phyloP scores from a whole-genome alignment of 176 grass and related monocot genomes.

The Canna indica region DNA sequence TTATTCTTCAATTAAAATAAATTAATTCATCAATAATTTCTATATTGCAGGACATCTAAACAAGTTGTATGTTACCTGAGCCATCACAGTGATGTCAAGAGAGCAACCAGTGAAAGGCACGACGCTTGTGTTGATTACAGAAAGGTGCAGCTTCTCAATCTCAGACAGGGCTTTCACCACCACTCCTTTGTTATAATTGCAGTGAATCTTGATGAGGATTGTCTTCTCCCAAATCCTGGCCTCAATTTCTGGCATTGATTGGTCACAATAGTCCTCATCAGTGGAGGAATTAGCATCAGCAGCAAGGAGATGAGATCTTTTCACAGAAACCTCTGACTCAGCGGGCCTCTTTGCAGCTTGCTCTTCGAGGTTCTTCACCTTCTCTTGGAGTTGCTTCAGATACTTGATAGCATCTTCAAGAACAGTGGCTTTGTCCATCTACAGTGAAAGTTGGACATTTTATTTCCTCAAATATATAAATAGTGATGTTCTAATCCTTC shows the following conservation, averaged over 20 bases:
- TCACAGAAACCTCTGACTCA: conserved; percentile 66
- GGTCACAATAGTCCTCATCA: conserved; percentile 19
- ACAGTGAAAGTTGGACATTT: neutral
- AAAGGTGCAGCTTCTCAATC: conserved; percentile 53
- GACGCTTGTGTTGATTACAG: conserved; percentile 75
- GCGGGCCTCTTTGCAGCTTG: conserved; percentile 42
- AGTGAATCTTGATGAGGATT: conserved; percentile 80
- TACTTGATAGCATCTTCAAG: conserved; percentile 91
- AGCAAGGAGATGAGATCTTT: conserved; percentile 54
- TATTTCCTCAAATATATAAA: no score
- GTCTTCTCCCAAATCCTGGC: conserved; percentile 54
- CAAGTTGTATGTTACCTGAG: conserved; percentile 29
- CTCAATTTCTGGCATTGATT: conserved; percentile 61
- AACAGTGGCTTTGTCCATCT: conserved; percentile 98
- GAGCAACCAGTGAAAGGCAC: conserved; percentile 59
- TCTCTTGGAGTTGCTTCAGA: conserved; percentile 74
- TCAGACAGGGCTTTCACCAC: conserved; percentile 51
- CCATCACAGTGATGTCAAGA: conserved; percentile 80
- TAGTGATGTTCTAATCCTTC: no score
- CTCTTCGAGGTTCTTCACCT: conserved; percentile 54
- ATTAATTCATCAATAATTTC: no score
- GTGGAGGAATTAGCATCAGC: conserved; percentile 38
- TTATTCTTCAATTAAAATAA: no score
- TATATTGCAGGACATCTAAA: neutral
- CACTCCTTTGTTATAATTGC: conserved; percentile 60